Percentiles rank a stretch among this genome's conserved stretches.
These are phyloP conservation scores for Trichoderma gracile DNA, from an alignment of 2,329 filamentous ascomycete species.

Conservation along the genomic window DNA sequence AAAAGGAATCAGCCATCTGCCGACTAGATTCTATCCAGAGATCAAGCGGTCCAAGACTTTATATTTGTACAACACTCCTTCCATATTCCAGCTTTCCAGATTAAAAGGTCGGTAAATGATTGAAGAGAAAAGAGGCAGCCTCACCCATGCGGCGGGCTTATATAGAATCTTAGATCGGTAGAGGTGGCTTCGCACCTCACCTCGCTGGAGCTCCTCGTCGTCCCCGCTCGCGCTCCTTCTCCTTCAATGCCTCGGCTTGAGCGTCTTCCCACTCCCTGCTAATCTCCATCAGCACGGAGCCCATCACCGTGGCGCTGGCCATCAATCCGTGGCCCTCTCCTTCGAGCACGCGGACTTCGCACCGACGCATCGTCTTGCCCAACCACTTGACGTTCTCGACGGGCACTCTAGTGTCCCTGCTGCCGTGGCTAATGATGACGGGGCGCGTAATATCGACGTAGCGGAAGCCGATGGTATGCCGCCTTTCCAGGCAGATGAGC, in stretches of 20 bases:
- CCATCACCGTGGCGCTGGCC: constrained; percentile 93
- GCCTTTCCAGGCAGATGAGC: constrained; percentile 85
- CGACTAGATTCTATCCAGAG: not conserved
- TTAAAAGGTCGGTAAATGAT: constrained; percentile 4
- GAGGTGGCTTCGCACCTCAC: constrained; percentile 10
- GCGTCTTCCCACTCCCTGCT: constrained; percentile 88
- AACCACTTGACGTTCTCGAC: constrained; percentile 96
- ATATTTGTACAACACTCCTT: not conserved
- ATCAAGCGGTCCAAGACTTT: not conserved
- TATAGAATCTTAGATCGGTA: not conserved
- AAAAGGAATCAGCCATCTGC: not conserved
- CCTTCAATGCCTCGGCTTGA: constrained; percentile 61
- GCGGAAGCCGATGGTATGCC: constrained; percentile 89
- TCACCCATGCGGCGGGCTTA: not conserved
- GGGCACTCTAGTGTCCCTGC: constrained; percentile 84
- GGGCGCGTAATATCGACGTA: constrained; percentile 94
- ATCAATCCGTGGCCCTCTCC: constrained; percentile 94
- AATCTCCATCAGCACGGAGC: constrained; percentile 90
- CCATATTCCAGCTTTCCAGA: not conserved
- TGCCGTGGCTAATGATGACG: constrained; percentile 92
- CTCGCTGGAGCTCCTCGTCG: constrained; percentile 34
- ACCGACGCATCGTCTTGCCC: constrained; percentile 87
- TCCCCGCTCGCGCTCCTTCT: constrained; percentile 40
- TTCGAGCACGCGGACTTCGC: constrained; percentile 86
- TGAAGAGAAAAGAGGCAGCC: not conserved